phyloP scores from a whole-genome alignment of 176 grass and related monocot species.

The Raddia distichophylla region DNA sequence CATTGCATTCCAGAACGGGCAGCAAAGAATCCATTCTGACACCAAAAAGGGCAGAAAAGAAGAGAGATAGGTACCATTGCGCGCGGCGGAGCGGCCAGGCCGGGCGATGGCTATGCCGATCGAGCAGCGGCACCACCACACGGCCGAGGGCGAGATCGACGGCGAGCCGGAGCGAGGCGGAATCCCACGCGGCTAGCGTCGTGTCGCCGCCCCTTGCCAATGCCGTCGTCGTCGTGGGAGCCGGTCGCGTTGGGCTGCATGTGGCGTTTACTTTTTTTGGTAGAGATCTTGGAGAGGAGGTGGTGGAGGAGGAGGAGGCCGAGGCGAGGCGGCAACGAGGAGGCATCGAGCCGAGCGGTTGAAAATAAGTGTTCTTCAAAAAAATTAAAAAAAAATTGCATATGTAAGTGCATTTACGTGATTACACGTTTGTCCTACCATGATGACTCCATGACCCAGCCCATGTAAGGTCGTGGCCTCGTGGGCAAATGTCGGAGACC shows the following conservation, averaged over 20 bases:
- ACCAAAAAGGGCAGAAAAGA: no score
- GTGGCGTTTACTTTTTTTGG: constrained; percentile 30
- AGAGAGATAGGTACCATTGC: not conserved
- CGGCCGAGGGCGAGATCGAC: not conserved
- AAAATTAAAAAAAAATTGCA: no score
- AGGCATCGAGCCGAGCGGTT: not conserved
- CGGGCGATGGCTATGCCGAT: not conserved
- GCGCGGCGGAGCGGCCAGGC: not conserved
- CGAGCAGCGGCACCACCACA: not conserved
- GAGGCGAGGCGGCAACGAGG: not conserved
- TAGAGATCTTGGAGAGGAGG: not conserved
- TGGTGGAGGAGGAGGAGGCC: not conserved
- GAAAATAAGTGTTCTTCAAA: not conserved
- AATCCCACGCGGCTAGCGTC: not conserved
- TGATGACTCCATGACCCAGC: no score
- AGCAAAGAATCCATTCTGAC: not conserved
- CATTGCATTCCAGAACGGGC: not conserved
- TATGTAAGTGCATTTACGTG: no score
- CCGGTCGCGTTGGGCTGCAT: not conserved
- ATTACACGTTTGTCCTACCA: no score
- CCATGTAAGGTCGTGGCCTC: no score
- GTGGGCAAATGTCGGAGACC: no score
- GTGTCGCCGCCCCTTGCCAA: not conserved
- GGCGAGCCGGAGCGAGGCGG: not conserved
- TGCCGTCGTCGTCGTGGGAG: not conserved